Percentiles rank a stretch among this genome's conserved stretches.
Evolutionary conservation across 345 rosid species (phyloP).

Genomic region (Hypericum androsaemum): DNA sequence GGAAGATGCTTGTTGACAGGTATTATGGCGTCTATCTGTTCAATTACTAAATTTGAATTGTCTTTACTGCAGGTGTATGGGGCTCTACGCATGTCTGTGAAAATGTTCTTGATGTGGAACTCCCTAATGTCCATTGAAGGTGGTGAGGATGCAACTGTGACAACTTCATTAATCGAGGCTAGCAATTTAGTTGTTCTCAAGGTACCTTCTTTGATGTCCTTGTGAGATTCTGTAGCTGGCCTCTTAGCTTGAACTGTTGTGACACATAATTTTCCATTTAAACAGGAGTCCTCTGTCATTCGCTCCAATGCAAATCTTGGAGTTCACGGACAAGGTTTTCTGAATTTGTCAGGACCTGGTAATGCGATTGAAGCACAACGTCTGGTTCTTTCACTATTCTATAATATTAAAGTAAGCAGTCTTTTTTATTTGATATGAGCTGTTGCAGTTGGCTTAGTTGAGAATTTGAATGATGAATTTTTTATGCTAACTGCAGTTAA

Average conservation of each 20-base stretch:
- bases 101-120: constrained; percentile 95
- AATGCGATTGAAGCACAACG: constrained; percentile 90
- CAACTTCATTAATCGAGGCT: constrained; percentile 84
- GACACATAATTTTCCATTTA: constrained; percentile 5
- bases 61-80: constrained; percentile 68
- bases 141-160: constrained; percentile 67
- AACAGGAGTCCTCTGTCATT: constrained; percentile 85
- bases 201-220: constrained; percentile 31
- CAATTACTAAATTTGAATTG: too few relatives aligned
- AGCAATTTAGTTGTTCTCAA: constrained; percentile 86
- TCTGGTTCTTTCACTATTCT: constrained; percentile 84
- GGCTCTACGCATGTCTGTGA: constrained; percentile 91
- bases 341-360: constrained; percentile 90
- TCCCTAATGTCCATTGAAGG: constrained; percentile 85
- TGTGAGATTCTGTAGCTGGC: constrained; percentile 2
- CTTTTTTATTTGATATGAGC: constrained; percentile 1
- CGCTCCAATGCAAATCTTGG: constrained; percentile 93
- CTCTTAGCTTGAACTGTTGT: background rate
- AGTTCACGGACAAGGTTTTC: constrained; percentile 92
- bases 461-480: background rate
- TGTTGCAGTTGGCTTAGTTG: constrained; percentile 2
- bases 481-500: too few relatives aligned
- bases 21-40: too few relatives aligned
- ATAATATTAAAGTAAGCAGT: constrained; percentile 67
- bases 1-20: too few relatives aligned